Evolutionary conservation across 2,329 filamentous ascomycete genomes (phyloP).

Genomic region (Paramyrothecium sp.): DNA sequence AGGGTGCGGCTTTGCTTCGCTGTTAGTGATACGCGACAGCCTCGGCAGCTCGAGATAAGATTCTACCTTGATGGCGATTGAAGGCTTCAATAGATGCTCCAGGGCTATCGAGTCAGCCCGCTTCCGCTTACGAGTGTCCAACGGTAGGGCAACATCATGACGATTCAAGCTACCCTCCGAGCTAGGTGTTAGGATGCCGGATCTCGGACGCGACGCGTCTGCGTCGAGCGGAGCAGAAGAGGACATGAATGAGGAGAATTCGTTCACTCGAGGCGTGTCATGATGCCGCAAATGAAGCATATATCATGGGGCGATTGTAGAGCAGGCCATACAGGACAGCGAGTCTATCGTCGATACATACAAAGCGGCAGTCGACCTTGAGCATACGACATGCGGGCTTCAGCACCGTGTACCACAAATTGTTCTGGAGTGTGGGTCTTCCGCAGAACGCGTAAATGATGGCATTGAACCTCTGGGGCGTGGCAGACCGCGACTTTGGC

Average conservation of each 20-base stretch:
- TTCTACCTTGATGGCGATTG: constrained; percentile 52
- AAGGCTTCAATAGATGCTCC: constrained; percentile 49
- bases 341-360: constrained; percentile 1
- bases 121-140: constrained; percentile 31
- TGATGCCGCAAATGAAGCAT: constrained; percentile 5
- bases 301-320: not conserved
- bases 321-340: constrained; percentile 2
- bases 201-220: constrained; percentile 50
- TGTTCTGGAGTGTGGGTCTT: not conserved
- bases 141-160: constrained; percentile 24
- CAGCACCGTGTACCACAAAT: not conserved
- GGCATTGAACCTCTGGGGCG: too few species aligned
- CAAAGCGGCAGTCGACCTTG: not conserved
- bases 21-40: constrained; percentile 13
- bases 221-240: constrained; percentile 29
- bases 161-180: constrained; percentile 36
- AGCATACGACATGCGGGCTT: not conserved
- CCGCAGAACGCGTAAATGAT: not conserved
- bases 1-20: constrained; percentile 49
- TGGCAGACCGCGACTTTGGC: too few species aligned
- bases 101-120: constrained; percentile 38
- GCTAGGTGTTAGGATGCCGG: constrained; percentile 39
- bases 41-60: not conserved
- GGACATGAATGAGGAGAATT: constrained; percentile 24
- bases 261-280: constrained; percentile 15